Conservation (phyloP, 176 grass and related monocot genomes). For the Phyllostachys edulis region DNA sequence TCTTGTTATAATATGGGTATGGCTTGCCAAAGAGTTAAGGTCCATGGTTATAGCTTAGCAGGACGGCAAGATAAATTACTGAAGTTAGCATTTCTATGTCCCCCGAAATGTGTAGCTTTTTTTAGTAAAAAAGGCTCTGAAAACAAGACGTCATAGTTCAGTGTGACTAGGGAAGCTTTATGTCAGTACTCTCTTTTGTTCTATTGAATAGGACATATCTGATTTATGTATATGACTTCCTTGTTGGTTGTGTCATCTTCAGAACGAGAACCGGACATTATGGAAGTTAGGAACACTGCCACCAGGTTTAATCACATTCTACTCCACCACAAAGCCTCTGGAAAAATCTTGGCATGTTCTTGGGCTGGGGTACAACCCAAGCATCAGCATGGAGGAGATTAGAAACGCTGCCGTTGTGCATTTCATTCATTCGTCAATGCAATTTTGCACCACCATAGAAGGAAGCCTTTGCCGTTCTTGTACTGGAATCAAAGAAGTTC, state of each 20-base stretch:
- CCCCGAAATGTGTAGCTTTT: neutral
- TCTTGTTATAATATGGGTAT: slow-evolving; percentile 4
- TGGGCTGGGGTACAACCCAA: slow-evolving; percentile 94
- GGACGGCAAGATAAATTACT: neutral
- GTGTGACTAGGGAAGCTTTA: neutral
- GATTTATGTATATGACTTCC: slow-evolving; percentile 5
- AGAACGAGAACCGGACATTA: slow-evolving; percentile 91
- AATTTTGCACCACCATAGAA: slow-evolving; percentile 76
- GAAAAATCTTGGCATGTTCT: slow-evolving; percentile 99
- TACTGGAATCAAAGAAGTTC: neutral
- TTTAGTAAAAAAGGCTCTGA: neutral
- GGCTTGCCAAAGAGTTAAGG: neutral
- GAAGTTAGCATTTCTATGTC: neutral
- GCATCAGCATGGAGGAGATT: slow-evolving; percentile 98
- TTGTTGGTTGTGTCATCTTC: slow-evolving; percentile 22
- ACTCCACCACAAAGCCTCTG: slow-evolving; percentile 95
- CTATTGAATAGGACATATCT: slow-evolving; percentile 4
- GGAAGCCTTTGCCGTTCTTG: neutral
- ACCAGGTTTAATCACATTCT: slow-evolving; percentile 94
- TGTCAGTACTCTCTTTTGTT: neutral
- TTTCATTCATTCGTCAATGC: slow-evolving; percentile 83
- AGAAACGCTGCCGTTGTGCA: slow-evolving; percentile 93
- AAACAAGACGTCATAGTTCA: neutral
- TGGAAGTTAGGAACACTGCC: slow-evolving; percentile 95
- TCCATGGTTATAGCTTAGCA: neutral